phyloP scores from a whole-genome alignment of 2,329 filamentous ascomycete species.

The Xylariaceae sp. region DNA sequence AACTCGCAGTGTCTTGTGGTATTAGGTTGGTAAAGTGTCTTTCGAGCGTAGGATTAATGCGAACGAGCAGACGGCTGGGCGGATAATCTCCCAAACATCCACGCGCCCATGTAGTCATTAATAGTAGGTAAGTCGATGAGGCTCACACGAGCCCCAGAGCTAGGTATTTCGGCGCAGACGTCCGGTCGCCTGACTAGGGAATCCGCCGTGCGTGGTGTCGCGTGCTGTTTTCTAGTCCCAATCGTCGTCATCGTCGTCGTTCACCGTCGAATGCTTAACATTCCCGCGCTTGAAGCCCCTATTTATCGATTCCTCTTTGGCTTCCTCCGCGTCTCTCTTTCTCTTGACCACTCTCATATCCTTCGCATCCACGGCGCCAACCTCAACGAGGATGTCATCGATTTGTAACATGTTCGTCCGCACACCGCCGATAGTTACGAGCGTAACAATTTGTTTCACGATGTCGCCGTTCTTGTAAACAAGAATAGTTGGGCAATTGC shows the following conservation, averaged over 20 bases:
- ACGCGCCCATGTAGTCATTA: constrained; percentile 3
- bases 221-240: constrained; percentile 47
- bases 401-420: constrained; percentile 67
- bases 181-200: background rate
- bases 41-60: background rate
- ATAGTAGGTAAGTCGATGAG: background rate
- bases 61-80: background rate
- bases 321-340: constrained; percentile 54
- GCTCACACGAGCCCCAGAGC: background rate
- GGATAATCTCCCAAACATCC: background rate
- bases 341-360: constrained; percentile 71
- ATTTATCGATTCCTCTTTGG: constrained; percentile 50
- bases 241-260: constrained; percentile 42
- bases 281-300: constrained; percentile 50
- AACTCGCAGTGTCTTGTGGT: background rate
- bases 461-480: constrained; percentile 93
- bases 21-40: background rate
- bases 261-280: constrained; percentile 38
- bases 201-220: constrained; percentile 1
- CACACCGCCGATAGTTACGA: constrained; percentile 70
- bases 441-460: constrained; percentile 82
- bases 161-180: background rate
- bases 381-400: constrained; percentile 73
- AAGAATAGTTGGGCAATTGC: constrained; percentile 89
- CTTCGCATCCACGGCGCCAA: constrained; percentile 71